These are phyloP conservation scores for Cutaneotrichosporon sp. DNA, from an alignment of 1,284 basidiomycete species.

Conservation along the genomic window DNA sequence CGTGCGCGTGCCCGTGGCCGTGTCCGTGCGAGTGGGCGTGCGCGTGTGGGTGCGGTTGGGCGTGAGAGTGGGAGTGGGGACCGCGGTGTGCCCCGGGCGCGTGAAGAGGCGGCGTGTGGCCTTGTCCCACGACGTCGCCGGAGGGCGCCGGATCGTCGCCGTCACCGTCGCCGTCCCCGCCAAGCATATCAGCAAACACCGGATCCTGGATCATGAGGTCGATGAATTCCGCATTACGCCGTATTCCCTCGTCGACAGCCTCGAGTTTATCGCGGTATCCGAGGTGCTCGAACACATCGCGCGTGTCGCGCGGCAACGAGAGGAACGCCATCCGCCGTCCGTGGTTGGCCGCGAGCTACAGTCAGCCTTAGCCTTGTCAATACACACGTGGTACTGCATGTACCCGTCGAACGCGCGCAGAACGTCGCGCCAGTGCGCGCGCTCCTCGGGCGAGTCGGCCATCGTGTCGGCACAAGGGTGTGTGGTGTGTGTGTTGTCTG, in stretches of 20 bases:
- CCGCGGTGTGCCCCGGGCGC: not conserved
- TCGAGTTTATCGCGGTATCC: slow-evolving; percentile 48
- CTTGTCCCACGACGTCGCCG: not conserved
- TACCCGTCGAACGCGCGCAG: slow-evolving; percentile 44
- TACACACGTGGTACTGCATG: slow-evolving; percentile 47
- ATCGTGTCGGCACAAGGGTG: not conserved
- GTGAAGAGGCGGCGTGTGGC: too few relatives aligned
- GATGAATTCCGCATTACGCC: slow-evolving; percentile 47
- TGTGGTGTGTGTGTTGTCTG: not conserved
- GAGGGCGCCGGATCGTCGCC: slow-evolving; percentile 8
- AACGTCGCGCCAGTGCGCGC: slow-evolving; percentile 42
- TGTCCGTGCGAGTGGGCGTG: slow-evolving; percentile 19
- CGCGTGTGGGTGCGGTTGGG: slow-evolving; percentile 7
- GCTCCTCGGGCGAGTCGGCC: slow-evolving; percentile 32
- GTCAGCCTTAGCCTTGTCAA: not conserved
- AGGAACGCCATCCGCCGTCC: slow-evolving; percentile 43
- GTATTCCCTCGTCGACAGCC: slow-evolving; percentile 48
- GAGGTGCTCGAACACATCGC: slow-evolving; percentile 33
- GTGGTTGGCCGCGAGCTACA: slow-evolving; percentile 46
- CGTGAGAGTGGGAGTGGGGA: not conserved
- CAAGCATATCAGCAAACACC: slow-evolving; percentile 42
- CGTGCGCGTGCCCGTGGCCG: slow-evolving; percentile 20
- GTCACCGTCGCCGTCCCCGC: slow-evolving; percentile 14
- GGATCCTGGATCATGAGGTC: slow-evolving; percentile 46
- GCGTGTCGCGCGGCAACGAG: slow-evolving; percentile 36